phyloP scores from a whole-genome alignment of 371 early-diverging fungal species.

The Lichtheimia ramosa region DNA sequence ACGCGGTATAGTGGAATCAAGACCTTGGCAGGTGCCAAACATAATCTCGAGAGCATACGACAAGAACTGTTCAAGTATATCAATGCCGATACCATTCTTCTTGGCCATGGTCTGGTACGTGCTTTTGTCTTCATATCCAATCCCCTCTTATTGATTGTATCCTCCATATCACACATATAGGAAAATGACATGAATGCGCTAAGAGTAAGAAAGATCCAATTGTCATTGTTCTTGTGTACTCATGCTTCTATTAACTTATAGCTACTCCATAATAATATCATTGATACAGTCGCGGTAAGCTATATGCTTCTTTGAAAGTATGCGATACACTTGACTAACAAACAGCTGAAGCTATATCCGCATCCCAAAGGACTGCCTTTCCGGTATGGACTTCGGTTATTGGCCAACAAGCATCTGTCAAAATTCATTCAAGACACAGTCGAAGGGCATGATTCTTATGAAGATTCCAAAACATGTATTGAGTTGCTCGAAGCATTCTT shows the following conservation, averaged over 20 bases:
- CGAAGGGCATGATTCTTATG: conserved; percentile 59
- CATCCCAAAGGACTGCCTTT: conserved; percentile 48
- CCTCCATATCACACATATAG: neutral
- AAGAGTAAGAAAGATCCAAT: conserved; percentile 14
- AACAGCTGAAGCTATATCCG: conserved; percentile 29
- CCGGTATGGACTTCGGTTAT: conserved; percentile 34
- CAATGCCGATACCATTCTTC: conserved; percentile 37
- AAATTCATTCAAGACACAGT: conserved; percentile 55
- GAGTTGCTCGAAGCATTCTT: conserved; percentile 33
- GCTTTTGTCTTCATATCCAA: too few relatives aligned
- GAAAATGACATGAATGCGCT: conserved; percentile 54
- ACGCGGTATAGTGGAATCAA: conserved; percentile 58
- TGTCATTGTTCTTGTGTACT: neutral
- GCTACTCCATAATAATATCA: conserved; percentile 38
- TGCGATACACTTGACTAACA: neutral
- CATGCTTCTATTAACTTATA: neutral
- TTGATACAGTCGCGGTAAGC: conserved; percentile 49
- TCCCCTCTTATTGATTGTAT: too few relatives aligned
- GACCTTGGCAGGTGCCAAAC: conserved; percentile 46
- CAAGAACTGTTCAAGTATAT: conserved; percentile 41
- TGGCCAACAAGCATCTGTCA: conserved; percentile 30
- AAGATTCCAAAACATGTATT: conserved; percentile 58
- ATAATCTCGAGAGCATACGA: conserved; percentile 41
- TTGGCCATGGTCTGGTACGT: conserved; percentile 50
- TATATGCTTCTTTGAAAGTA: neutral